Base-by-base conservation (phyloP, 345 rosid genomes). In the Iberis pinnata region DNA sequence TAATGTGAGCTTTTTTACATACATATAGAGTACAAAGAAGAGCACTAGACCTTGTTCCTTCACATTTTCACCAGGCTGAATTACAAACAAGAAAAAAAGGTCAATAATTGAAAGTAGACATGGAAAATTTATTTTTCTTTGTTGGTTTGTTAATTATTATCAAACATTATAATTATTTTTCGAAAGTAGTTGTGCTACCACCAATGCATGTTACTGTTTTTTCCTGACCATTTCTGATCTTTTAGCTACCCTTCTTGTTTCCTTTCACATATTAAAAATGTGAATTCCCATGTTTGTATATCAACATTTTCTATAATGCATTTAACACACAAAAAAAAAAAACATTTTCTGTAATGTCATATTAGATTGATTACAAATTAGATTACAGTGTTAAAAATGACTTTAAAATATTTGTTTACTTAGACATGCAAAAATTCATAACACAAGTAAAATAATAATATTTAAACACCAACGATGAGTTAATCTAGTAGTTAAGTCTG, bases 151-250 rank as follows among this genome's bases (percentile, higher is more conserved):
- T 14, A 56, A 24, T 47, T 12, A 14, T 12, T 13, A 50, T 33
- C 39, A 11, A 14, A 40, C 13, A 14, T 27, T 52, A 55, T 27
- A 24, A 19, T 6, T 13, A 36, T 8, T 6, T 3, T 22, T 6
- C 10, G 9, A 49, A 41, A 39, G 63, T 11, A 22, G 26, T 18
- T 35, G 70, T 57, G 64, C 58, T 12, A 57, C 58, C 40, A 43
- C 52, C 64, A 65, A n/a, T n/a, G n/a, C 53, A 26, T 50, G 22
- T 42, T 53, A 43, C 52, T n/a, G 58, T 49, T 49, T 56, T 25
- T 22, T 8, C n/a, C 57, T 56, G 38, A 64, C 70, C 24, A 17
- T 29, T 40, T 31, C 32, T 29, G 27, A 17, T 27, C 18, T 63
- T 19, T 10, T 13, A 19, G 12, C 32, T 54, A 27, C 43, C 3